phyloP scores from a whole-genome alignment of 192 early-diverging fungal genomes.

The Backusella mclennaniae region DNA sequence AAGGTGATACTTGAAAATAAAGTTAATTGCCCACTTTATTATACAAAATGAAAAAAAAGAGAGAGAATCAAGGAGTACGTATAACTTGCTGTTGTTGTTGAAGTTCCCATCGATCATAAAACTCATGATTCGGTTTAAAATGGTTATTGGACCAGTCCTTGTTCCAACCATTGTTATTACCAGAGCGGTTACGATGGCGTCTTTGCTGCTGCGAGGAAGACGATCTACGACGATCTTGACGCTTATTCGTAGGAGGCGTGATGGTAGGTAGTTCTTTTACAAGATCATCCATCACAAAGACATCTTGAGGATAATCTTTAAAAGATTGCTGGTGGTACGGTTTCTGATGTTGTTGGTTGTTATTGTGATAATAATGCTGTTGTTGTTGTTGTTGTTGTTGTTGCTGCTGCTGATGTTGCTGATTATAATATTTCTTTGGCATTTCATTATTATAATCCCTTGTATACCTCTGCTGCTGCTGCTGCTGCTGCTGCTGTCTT shows the following conservation, averaged over 20 bases:
- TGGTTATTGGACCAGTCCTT: background rate
- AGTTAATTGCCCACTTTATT: background rate
- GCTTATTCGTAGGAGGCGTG: background rate
- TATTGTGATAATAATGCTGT: background rate
- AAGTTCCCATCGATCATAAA: constrained; percentile 1
- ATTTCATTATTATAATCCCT: background rate
- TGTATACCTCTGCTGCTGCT: background rate
- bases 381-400: constrained; percentile 6
- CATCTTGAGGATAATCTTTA: constrained; percentile 13
- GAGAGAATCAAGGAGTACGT: background rate
- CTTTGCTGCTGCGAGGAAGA: background rate
- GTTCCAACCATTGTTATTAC: constrained; percentile 28
- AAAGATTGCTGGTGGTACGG: background rate
- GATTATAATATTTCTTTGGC: background rate
- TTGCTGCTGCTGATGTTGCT: background rate
- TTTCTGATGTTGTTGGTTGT: background rate
- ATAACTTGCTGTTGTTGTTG: background rate
- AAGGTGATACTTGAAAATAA: background rate
- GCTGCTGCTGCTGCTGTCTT: background rate
- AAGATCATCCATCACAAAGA: constrained; percentile 35
- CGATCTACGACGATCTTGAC: background rate
- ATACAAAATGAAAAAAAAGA: background rate
- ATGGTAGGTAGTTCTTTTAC: background rate
- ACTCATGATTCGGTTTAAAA: background rate
- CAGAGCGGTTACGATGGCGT: background rate